Conservation (phyloP, 306 rosid species). For the Cucumis cinereus region DNA sequence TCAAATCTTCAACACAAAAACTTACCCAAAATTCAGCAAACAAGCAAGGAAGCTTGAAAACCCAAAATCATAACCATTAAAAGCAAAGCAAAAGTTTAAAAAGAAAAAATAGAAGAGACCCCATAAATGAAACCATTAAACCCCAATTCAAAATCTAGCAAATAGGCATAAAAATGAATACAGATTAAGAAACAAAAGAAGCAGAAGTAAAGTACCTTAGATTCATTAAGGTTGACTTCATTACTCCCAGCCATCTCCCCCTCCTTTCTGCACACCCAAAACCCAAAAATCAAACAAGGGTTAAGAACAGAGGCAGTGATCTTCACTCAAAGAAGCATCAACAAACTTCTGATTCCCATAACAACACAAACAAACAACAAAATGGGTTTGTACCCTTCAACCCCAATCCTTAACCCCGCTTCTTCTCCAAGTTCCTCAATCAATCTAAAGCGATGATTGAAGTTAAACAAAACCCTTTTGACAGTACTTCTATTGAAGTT, state of each 20-base stretch:
- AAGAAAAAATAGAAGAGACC: neutral
- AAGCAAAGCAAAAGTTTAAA: neutral
- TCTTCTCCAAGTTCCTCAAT: neutral
- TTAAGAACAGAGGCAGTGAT: slow-evolving; percentile 25
- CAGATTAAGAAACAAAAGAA: neutral
- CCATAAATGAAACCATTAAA: slow-evolving; percentile 1
- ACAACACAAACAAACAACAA: neutral
- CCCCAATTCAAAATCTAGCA: neutral
- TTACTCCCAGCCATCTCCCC: slow-evolving; percentile 44
- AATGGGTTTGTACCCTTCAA: neutral
- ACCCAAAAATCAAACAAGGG: neutral
- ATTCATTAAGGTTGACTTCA: slow-evolving; percentile 72
- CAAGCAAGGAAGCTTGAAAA: neutral
- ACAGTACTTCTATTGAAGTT: neutral
- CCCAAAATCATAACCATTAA: neutral
- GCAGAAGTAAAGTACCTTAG: slow-evolving; percentile 17
- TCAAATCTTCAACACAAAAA: neutral
- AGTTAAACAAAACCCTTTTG: neutral
- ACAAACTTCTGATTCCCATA: slow-evolving; percentile 15
- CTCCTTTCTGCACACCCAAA: neutral
- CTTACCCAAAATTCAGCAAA: slow-evolving; percentile 1
- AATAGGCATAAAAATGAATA: neutral
- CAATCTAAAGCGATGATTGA: neutral
- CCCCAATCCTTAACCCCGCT: neutral
- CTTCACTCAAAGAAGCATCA: slow-evolving; percentile 3